phyloP scores from a whole-genome alignment of 345 rosid species.

The Erucastrum elatum region DNA sequence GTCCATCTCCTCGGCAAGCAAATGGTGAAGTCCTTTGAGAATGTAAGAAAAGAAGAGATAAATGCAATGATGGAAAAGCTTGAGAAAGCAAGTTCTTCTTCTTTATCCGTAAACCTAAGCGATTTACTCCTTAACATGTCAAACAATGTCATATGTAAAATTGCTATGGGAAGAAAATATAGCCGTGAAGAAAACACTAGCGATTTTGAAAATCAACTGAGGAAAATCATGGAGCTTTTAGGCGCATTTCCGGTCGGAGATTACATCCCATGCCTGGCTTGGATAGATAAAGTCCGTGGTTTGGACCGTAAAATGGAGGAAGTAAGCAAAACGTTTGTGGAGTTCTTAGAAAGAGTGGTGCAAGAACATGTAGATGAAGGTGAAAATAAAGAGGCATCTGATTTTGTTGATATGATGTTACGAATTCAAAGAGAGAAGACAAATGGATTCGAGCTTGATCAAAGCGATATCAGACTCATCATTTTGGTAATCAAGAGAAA shows the following conservation, averaged over 20 bases:
- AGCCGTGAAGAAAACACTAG: slow-evolving; percentile 33
- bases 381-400: background rate
- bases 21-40: slow-evolving; percentile 34
- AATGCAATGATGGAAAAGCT: slow-evolving; percentile 34
- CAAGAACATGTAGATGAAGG: background rate
- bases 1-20: slow-evolving; percentile 45
- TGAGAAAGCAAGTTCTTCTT: slow-evolving; percentile 6
- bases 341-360: background rate
- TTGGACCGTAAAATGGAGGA: background rate
- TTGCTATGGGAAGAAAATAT: slow-evolving; percentile 55
- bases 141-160: slow-evolving; percentile 50
- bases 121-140: slow-evolving; percentile 32
- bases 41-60: slow-evolving; percentile 51
- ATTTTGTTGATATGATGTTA: background rate
- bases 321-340: background rate
- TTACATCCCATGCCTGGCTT: background rate
- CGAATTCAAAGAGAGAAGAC: background rate
- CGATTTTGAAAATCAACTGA: slow-evolving; percentile 38
- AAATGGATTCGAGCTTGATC: background rate
- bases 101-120: slow-evolving; percentile 43
- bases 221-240: slow-evolving; percentile 33
- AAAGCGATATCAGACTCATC: background rate
- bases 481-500: background rate
- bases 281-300: background rate
- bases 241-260: slow-evolving; percentile 12